These are phyloP conservation scores for Rosa rugosa DNA, from an alignment of 306 rosid genomes.

Conservation along the genomic window DNA sequence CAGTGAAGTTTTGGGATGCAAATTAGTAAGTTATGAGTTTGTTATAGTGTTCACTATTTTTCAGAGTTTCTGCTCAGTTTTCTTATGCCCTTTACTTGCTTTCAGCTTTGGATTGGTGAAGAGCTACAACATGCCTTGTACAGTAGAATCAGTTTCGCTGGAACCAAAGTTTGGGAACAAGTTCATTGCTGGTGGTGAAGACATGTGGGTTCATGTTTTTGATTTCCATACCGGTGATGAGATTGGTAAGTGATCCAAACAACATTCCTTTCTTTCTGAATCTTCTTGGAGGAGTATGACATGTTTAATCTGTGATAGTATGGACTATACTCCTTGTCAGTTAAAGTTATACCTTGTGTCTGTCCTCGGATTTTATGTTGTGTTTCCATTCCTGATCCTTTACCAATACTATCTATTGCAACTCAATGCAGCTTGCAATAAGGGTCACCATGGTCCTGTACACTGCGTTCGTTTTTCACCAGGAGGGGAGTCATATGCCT, in stretches of 20 bases:
- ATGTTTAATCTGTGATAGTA: neutral
- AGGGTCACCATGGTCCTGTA: slow-evolving; percentile 99
- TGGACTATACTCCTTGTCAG: too few relatives aligned
- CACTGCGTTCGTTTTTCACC: slow-evolving; percentile 97
- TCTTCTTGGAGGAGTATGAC: neutral
- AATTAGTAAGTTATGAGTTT: slow-evolving; percentile 63
- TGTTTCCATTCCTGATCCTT: slow-evolving; percentile 1
- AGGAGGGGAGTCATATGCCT: slow-evolving; percentile 98
- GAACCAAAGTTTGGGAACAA: slow-evolving; percentile 92
- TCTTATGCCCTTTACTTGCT: slow-evolving; percentile 28
- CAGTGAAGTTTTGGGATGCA: slow-evolving; percentile 99
- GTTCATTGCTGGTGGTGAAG: slow-evolving; percentile 98
- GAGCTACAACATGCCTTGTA: slow-evolving; percentile 95
- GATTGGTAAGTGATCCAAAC: slow-evolving; percentile 56
- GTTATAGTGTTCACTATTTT: slow-evolving; percentile 1
- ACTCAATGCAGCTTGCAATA: slow-evolving; percentile 82
- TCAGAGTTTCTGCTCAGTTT: slow-evolving; percentile 16
- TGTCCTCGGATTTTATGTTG: neutral
- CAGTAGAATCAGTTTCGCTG: slow-evolving; percentile 89
- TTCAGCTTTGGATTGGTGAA: slow-evolving; percentile 85
- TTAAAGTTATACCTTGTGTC: too few relatives aligned
- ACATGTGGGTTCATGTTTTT: slow-evolving; percentile 93
- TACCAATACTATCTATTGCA: neutral
- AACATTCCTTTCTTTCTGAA: neutral
- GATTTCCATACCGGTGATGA: slow-evolving; percentile 95